phyloP scores from a whole-genome alignment of 73 alveolate species.

The Paramecium sexaurelia region DNA sequence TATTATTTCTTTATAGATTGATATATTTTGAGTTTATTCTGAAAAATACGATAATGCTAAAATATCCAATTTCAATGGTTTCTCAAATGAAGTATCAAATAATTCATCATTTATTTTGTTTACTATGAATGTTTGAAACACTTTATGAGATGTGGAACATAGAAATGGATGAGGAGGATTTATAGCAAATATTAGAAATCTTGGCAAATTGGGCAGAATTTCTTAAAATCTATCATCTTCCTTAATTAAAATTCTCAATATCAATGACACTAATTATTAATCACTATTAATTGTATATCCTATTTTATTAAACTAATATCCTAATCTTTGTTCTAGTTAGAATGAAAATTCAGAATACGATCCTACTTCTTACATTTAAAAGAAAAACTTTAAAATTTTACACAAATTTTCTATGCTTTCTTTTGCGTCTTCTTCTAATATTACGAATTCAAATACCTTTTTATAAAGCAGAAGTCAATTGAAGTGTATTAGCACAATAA shows the following conservation, averaged over 20 bases:
- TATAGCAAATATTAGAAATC: neutral
- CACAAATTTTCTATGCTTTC: neutral
- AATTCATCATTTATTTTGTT: neutral
- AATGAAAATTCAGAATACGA: neutral
- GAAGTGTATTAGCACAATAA: neutral
- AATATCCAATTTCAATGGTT: neutral
- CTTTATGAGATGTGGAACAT: neutral
- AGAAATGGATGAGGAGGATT: slow-evolving; percentile 18
- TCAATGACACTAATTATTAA: neutral
- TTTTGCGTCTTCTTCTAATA: neutral
- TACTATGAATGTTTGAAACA: neutral
- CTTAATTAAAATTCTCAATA: neutral
- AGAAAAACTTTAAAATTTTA: neutral
- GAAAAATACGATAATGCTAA: slow-evolving; percentile 3
- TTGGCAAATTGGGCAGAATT: neutral
- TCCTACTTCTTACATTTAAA: neutral
- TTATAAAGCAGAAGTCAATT: neutral
- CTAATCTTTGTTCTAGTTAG: neutral
- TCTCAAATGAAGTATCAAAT: neutral
- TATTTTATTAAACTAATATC: neutral
- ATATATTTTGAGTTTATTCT: neutral
- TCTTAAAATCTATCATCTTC: neutral
- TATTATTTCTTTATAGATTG: neutral
- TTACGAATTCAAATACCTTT: neutral
- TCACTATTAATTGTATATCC: neutral